Conservation (phyloP, 2,329 filamentous ascomycete genomes). For the Ceratocystis cacaofunesta region DNA sequence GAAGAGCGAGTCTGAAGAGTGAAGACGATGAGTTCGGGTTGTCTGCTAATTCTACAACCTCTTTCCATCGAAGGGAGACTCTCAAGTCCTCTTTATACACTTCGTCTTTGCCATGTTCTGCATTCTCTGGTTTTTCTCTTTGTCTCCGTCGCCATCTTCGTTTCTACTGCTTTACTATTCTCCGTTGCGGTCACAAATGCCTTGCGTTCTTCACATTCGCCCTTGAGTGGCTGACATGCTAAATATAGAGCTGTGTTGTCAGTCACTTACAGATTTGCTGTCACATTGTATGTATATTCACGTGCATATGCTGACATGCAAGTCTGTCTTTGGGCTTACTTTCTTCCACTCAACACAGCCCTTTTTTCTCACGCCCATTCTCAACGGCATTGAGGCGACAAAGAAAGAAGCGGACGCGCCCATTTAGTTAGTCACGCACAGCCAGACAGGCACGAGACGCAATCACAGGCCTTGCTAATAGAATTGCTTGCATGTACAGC, state of each 20-base stretch:
- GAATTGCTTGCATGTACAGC: neutral
- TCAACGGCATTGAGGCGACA: neutral
- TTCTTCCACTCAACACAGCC: neutral
- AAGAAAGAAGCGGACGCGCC: neutral
- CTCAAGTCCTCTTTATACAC: neutral
- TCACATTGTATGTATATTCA: neutral
- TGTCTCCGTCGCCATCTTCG: neutral
- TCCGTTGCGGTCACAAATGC: neutral
- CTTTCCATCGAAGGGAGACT: neutral
- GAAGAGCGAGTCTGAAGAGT: neutral
- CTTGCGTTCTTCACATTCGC: neutral
- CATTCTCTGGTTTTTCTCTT: neutral
- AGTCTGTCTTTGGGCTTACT: neutral
- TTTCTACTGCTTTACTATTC: neutral
- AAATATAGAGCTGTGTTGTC: neutral
- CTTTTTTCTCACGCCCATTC: neutral
- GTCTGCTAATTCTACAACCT: neutral
- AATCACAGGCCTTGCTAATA: neutral
- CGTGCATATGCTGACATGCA: neutral
- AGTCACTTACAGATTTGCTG: neutral
- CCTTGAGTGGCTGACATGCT: neutral
- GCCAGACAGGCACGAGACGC: neutral
- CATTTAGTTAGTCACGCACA: neutral
- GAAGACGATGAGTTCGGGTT: neutral
- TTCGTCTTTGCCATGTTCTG: neutral